A percentile compares a stretch with the other conserved stretches of the same genome.
Conservation (phyloP, 2,329 filamentous ascomycete genomes). For the Xylariaceae sp. region DNA sequence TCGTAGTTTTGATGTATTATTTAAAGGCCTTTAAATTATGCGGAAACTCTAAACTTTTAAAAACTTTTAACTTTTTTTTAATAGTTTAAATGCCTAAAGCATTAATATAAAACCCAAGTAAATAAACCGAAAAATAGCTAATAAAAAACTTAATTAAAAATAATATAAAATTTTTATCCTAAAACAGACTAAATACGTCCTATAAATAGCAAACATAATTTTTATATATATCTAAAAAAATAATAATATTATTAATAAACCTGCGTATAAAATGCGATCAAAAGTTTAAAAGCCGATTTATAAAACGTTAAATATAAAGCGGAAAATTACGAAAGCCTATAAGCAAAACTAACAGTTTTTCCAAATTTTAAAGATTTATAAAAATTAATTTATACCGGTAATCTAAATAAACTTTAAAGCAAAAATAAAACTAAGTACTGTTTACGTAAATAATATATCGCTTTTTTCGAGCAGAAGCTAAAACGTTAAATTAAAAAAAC, state of each 20-base stretch:
- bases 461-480: neutral
- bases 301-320: constrained; percentile 2
- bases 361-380: neutral
- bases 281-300: neutral
- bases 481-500: neutral
- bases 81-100: neutral
- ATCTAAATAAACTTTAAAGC: neutral
- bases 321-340: neutral
- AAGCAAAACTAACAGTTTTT: neutral
- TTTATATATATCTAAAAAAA: neutral
- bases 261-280: neutral
- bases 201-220: constrained; percentile 1
- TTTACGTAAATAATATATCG: neutral
- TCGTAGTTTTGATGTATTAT: neutral
- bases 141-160: neutral
- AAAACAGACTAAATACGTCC: neutral
- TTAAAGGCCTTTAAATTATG: constrained; percentile 3
- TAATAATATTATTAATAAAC: constrained; percentile 3
- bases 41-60: neutral
- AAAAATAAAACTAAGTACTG: neutral
- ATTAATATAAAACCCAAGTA: neutral
- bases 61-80: neutral
- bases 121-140: neutral
- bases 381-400: neutral
- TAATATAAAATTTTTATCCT: neutral